Evolutionary conservation across 2,329 filamentous ascomycete genomes (phyloP), one percentile per base, ranked within the genome.

Genomic region (Leptographium flavum): DNA sequence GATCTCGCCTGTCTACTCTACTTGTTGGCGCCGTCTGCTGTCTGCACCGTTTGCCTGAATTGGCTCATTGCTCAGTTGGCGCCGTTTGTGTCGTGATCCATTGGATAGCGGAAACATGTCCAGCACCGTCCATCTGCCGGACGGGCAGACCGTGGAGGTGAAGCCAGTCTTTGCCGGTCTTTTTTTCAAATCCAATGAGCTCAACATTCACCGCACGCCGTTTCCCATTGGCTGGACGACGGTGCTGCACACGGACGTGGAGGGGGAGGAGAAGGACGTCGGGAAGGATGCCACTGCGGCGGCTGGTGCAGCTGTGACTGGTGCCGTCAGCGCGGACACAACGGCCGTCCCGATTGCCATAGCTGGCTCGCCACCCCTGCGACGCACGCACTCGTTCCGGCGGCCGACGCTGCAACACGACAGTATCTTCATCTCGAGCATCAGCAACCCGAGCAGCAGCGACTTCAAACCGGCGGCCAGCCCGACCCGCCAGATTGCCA

Each of bases 191-290:
- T 76, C 80, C 47, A 82, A 86, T 58, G 82, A 92, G 50, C 66
- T 85, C 51, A 82, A 74, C 56, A 67, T 71, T 23, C 76, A 82
- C 56, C 73, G 75, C 54, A 79, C 79, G 43, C 73, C 81, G 4
- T 88, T 87, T 49, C 87, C 88, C 0, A 75, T 84, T 6, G 88
- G 88, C 28, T 96, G 90, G 90, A 93, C 84, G 2, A 80, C 94
- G 42, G 82, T 90, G 27, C 70, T 96, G 32, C 81, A 88, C 55
- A 86, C 82, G 2, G 79, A 83, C 62, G 70, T 47, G 11, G 25
- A 36, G 6, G 37, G 37, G n/a, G 23, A 23, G 4, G 17, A 47
- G 27, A 4, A 9, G 5, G 4, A 17, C 6, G 25, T 3, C 37
- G 15, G n/a, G 37, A 25, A n/a, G n/a, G n/a, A n/a, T n/a, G n/a